Conservation (phyloP, 2,329 filamentous ascomycete species). For the Didymella arachidicola region DNA sequence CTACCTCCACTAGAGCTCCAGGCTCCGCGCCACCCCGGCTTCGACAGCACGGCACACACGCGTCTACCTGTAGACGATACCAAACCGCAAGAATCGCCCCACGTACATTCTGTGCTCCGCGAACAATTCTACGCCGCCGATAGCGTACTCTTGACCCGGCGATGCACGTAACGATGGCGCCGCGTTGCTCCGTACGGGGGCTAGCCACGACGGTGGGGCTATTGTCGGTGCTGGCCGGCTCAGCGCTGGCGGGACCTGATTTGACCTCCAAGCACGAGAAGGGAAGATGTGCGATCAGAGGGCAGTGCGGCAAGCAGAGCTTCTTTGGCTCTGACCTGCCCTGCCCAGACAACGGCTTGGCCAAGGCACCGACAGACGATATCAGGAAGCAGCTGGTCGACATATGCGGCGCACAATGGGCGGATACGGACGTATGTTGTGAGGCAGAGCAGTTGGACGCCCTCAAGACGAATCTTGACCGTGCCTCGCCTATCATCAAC, state of each 20-base stretch:
- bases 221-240: conserved; percentile 38
- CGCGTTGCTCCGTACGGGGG: conserved; percentile 35
- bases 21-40: conserved; percentile 29
- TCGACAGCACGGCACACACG: conserved; percentile 1
- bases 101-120: no score
- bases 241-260: conserved; percentile 42
- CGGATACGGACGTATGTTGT: conserved; percentile 84
- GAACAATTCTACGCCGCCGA: not conserved
- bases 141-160: not conserved
- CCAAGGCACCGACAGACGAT: conserved; percentile 74
- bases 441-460: conserved; percentile 79
- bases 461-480: conserved; percentile 83
- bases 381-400: conserved; percentile 80
- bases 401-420: conserved; percentile 89
- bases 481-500: conserved; percentile 86
- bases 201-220: conserved; percentile 37
- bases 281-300: conserved; percentile 88
- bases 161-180: conserved; percentile 27
- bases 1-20: conserved; percentile 7
- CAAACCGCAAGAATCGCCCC: not conserved
- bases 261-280: conserved; percentile 73
- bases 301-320: conserved; percentile 88
- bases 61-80: not conserved
- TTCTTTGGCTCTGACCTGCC: conserved; percentile 90
- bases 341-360: conserved; percentile 88